phyloP scores from a whole-genome alignment of 177 flowering plant species.

The Tripterygium wilfordii region DNA sequence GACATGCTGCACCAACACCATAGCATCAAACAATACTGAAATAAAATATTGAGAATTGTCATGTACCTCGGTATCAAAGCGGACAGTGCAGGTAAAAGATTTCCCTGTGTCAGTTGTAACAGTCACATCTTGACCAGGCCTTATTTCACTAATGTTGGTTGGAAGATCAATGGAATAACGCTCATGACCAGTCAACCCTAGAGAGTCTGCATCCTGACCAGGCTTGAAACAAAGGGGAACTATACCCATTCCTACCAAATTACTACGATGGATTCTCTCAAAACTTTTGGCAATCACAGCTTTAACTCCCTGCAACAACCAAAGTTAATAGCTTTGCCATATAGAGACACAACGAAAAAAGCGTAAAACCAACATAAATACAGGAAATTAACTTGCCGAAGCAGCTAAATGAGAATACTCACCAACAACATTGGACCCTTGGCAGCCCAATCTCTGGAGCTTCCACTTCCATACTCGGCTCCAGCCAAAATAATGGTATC shows the following conservation, averaged over 20 bases:
- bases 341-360: too few species aligned
- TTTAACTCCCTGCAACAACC: conserved; percentile 68
- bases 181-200: conserved; percentile 87
- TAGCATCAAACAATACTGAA: too few species aligned
- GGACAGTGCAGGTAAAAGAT: conserved; percentile 68
- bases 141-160: conserved; percentile 56
- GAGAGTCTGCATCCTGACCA: conserved; percentile 95
- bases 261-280: conserved; percentile 94
- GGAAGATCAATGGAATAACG: conserved; percentile 82
- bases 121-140: conserved; percentile 84
- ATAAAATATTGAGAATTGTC: background rate
- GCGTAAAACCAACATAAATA: too few species aligned
- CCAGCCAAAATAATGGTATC: conserved; percentile 83
- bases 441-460: conserved; percentile 99
- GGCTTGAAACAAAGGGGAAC: conserved; percentile 89
- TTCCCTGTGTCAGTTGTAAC: conserved; percentile 74
- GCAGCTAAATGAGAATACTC: conserved; percentile 9
- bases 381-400: background rate
- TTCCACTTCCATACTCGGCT: conserved; percentile 97
- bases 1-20: too few species aligned
- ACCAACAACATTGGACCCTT: conserved; percentile 96
- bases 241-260: conserved; percentile 94
- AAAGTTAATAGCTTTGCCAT: background rate
- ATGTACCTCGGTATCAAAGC: conserved; percentile 97
- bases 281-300: conserved; percentile 96